A percentile compares a stretch with the other conserved stretches of the same genome.
phyloP scores from a whole-genome alignment of 192 early-diverging fungal genomes.

The Coemansia sp. region DNA sequence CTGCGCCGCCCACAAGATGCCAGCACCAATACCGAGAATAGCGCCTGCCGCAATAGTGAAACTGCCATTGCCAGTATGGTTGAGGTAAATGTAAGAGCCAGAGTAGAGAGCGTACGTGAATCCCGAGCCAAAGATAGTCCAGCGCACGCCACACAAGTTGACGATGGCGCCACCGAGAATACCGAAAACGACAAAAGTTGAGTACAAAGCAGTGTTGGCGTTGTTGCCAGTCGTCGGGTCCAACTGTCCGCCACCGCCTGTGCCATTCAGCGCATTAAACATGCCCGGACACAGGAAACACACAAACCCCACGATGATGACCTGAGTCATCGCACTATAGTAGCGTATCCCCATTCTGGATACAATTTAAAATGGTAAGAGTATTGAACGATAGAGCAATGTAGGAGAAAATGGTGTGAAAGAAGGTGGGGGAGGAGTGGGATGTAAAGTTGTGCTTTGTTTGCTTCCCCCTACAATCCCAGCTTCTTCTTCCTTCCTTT shows the following conservation, averaged over 20 bases:
- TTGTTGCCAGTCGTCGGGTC: slow-evolving; percentile 66
- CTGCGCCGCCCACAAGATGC: slow-evolving; percentile 79
- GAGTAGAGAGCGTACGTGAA: slow-evolving; percentile 76
- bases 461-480: too few relatives aligned
- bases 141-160: slow-evolving; percentile 77
- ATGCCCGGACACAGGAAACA: slow-evolving; percentile 83
- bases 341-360: slow-evolving; percentile 28
- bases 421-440: too few relatives aligned
- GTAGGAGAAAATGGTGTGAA: background rate
- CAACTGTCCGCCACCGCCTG: slow-evolving; percentile 71
- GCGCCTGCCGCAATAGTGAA: slow-evolving; percentile 79
- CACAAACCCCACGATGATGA: slow-evolving; percentile 70
- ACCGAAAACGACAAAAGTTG: slow-evolving; percentile 78
- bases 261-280: slow-evolving; percentile 71
- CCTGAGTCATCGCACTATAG: slow-evolving; percentile 68
- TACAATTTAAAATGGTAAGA: background rate
- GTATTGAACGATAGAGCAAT: background rate
- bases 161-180: slow-evolving; percentile 75
- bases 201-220: slow-evolving; percentile 78
- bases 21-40: slow-evolving; percentile 82
- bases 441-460: too few relatives aligned
- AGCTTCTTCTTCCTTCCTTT: too few relatives aligned
- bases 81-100: slow-evolving; percentile 72
- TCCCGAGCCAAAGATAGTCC: slow-evolving; percentile 69
- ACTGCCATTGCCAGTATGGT: slow-evolving; percentile 58